Conservation (phyloP, 139 green algal genomes). For the Mesotaenium endlicherianum region DNA sequence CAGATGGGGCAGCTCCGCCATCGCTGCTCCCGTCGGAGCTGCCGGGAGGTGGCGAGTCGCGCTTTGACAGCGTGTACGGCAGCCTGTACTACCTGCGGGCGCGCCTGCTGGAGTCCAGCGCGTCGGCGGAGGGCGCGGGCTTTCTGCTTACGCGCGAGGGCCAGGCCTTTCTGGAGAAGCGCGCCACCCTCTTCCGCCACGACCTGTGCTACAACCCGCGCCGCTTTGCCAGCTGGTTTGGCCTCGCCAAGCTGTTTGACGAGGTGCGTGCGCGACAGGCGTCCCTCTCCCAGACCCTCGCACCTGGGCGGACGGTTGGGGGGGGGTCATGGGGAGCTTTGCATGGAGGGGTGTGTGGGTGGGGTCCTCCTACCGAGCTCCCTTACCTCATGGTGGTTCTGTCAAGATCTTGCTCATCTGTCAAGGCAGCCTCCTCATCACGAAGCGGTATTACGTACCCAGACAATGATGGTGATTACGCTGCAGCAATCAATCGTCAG, state of each 20-base stretch:
- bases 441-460: too few relatives aligned
- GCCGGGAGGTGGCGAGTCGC: not conserved
- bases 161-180: not conserved
- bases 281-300: too few relatives aligned
- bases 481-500: too few relatives aligned
- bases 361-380: too few relatives aligned
- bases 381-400: too few relatives aligned
- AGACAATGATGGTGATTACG: too few relatives aligned
- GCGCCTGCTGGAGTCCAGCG: not conserved
- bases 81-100: constrained; percentile 36
- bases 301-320: too few relatives aligned
- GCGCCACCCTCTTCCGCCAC: not conserved
- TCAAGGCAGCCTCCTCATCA: too few relatives aligned
- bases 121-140: constrained; percentile 2
- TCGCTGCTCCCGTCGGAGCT: not conserved
- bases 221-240: constrained; percentile 12
- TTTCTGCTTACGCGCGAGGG: constrained; percentile 35
- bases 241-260: constrained; percentile 27
- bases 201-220: constrained; percentile 39
- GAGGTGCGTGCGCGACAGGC: constrained; percentile 7
- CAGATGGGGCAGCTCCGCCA: not conserved
- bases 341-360: too few relatives aligned
- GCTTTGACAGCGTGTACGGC: constrained; percentile 32
- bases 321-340: too few relatives aligned
- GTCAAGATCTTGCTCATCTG: too few relatives aligned